phyloP scores from a whole-genome alignment of 2,329 filamentous ascomycete genomes.

The Graphilbum ipis-grandicollis region DNA sequence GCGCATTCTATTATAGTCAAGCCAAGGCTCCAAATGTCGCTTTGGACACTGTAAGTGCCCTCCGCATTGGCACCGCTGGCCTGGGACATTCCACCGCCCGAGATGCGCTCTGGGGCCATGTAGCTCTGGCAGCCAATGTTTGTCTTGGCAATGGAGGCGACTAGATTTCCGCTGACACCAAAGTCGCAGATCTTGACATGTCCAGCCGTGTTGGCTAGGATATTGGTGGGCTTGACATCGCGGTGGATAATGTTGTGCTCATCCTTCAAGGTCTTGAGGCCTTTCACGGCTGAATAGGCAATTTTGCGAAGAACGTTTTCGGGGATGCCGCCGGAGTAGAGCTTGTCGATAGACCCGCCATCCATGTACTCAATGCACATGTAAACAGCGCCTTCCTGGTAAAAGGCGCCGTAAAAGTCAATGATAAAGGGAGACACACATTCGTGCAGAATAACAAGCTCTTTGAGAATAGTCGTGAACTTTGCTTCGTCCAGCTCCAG shows the following conservation, averaged over 20 bases:
- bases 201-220: constrained; percentile 73
- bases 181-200: constrained; percentile 99
- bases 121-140: constrained; percentile 99
- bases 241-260: constrained; percentile 98
- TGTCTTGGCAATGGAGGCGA: constrained; percentile 93
- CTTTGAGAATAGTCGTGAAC: constrained; percentile 93
- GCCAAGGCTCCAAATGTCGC: constrained; percentile 93
- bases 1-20: constrained; percentile 93
- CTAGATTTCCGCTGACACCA: constrained; percentile 87
- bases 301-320: constrained; percentile 82
- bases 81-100: constrained; percentile 63
- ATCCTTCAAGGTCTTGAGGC: constrained; percentile 84
- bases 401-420: constrained; percentile 97
- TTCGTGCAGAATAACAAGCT: constrained; percentile 87
- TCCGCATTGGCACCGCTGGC: constrained; percentile 49
- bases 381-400: constrained; percentile 96
- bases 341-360: constrained; percentile 89
- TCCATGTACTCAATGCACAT: constrained; percentile 99
- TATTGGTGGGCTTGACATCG: constrained; percentile 98
- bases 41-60: constrained; percentile 93
- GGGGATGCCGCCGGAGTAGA: constrained; percentile 80
- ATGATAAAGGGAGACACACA: constrained; percentile 94
- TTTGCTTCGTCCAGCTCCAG: constrained; percentile 93
- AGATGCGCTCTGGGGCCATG: constrained; percentile 95
- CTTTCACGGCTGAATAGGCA: constrained; percentile 75